Percentiles rank a stretch among this genome's conserved stretches.
Conservation (phyloP, 176 grass and related monocot genomes). For the Metroxylon sagu region DNA sequence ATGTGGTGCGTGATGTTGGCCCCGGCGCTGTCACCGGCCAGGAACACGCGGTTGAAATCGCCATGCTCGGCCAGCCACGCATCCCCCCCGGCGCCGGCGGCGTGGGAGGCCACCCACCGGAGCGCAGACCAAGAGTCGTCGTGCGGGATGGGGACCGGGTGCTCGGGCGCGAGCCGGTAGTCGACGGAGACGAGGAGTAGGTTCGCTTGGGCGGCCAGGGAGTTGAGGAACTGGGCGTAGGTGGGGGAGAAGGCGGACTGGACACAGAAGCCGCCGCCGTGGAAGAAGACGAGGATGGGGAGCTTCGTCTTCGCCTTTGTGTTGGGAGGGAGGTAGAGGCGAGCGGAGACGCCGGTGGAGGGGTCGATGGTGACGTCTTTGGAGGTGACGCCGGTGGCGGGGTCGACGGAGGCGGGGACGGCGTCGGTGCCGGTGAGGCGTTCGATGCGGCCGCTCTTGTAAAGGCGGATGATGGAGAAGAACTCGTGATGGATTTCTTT, state of each 20-base stretch:
- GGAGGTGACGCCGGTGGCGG: no score
- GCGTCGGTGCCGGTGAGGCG: no score
- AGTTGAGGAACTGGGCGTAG: constrained; percentile 29
- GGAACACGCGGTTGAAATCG: constrained; percentile 46
- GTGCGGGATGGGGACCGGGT: constrained; percentile 34
- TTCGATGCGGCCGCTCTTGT: no score
- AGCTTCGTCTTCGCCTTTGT: no score
- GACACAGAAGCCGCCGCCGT: no score
- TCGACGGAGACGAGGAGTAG: constrained; percentile 49
- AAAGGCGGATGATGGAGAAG: no score
- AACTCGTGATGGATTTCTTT: no score
- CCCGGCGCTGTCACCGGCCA: constrained; percentile 68
- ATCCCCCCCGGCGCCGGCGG: constrained; percentile 13
- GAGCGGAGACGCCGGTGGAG: no score
- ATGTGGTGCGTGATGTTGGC: constrained; percentile 65
- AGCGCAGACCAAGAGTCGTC: constrained; percentile 49
- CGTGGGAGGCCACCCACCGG: constrained; percentile 52
- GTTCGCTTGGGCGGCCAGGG: constrained; percentile 31
- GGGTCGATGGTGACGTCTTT: no score
- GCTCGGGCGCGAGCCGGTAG: constrained; percentile 55
- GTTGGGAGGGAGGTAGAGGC: no score
- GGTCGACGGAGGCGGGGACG: no score
- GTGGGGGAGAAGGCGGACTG: neutral
- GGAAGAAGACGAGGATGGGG: no score
- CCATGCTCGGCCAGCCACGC: constrained; percentile 44